Conservation (phyloP, 176 grass and related monocot species). For the Carex parvula region DNA sequence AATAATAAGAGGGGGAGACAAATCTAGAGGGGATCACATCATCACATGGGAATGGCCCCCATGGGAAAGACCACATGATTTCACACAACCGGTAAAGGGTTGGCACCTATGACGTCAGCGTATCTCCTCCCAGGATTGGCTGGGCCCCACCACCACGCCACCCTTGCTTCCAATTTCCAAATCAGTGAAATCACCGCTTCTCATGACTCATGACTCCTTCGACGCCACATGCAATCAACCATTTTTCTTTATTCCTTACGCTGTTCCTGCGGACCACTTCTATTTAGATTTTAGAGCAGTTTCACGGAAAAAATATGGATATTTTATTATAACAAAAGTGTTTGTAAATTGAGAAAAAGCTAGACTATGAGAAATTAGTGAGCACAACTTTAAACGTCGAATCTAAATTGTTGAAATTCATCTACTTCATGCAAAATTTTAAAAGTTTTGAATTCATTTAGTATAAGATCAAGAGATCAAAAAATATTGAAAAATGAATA, state of each 20-base stretch:
- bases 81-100: neutral
- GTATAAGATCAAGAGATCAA: too few relatives aligned
- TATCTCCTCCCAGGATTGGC: conserved; percentile 47
- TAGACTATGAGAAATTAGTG: too few relatives aligned
- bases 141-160: conserved; percentile 33
- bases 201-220: neutral
- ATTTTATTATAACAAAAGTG: neutral
- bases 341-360: too few relatives aligned
- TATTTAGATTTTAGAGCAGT: too few relatives aligned
- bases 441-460: too few relatives aligned
- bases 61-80: conserved; percentile 4
- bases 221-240: neutral
- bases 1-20: conserved; percentile 9
- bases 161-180: conserved; percentile 13
- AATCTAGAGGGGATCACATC: conserved; percentile 42
- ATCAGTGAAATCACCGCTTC: neutral
- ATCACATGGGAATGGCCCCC: conserved; percentile 41
- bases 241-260: neutral
- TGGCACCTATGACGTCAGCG: conserved; percentile 51
- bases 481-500: too few relatives aligned
- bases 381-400: too few relatives aligned
- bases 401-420: too few relatives aligned
- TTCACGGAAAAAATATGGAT: neutral
- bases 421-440: too few relatives aligned
- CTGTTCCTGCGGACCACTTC: conserved; percentile 8